Evolutionary conservation across 2,329 filamentous ascomycete genomes (phyloP).

Genomic region (Neopestalotiopsis sp.): DNA sequence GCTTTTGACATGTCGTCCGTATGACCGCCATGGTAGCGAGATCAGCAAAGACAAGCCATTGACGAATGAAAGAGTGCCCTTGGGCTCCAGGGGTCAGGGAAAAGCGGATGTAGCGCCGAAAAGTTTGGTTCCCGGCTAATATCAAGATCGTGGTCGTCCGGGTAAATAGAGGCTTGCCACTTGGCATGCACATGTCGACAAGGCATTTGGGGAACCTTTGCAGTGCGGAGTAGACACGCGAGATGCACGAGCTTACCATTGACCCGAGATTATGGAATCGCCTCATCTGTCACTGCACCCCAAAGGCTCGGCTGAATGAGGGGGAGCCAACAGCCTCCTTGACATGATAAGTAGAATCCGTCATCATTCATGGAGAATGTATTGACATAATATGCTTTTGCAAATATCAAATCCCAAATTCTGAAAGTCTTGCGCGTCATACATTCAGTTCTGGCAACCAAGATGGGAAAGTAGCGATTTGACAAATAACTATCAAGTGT

Average conservation of each 20-base stretch:
- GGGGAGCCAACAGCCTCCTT: no score
- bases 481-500: no score
- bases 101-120: not conserved
- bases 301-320: not conserved
- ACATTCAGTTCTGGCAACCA: no score
- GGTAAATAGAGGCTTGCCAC: conserved; percentile 8
- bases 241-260: not conserved
- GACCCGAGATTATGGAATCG: not conserved
- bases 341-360: no score
- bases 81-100: not conserved
- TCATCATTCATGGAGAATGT: no score
- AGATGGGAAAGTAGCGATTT: no score
- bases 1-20: not conserved
- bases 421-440: no score
- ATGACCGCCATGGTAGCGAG: not conserved
- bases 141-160: conserved; percentile 7
- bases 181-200: not conserved
- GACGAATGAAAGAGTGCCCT: conserved; percentile 1
- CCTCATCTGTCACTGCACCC: not conserved
- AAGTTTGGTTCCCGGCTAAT: conserved; percentile 11
- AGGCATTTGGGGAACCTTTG: no score
- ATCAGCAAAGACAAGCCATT: not conserved
- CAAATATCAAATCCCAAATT: no score
- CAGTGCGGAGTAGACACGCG: not conserved
- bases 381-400: no score